Evolutionary conservation across 345 rosid species (phyloP).

Genomic region (Lepidium sativum): DNA sequence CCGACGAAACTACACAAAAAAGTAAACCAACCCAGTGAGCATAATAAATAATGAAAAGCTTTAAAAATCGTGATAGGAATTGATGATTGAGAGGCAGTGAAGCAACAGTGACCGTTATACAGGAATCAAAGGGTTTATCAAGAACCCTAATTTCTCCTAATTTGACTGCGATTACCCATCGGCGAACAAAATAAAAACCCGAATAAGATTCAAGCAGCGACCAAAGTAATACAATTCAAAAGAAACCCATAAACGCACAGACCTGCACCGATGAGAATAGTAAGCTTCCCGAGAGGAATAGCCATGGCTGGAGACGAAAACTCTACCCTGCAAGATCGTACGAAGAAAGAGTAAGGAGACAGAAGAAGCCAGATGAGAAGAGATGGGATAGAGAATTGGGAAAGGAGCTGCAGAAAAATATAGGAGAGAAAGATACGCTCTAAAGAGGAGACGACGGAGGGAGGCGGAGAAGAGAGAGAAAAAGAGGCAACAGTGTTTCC

Average conservation of each 20-base stretch:
- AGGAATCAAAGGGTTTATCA: conserved; percentile 18
- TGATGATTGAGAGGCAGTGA: background rate
- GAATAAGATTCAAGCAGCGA: background rate
- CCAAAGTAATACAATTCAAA: background rate
- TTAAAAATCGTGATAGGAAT: background rate
- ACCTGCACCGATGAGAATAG: conserved; percentile 37
- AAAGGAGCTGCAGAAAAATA: background rate
- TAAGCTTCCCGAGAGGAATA: conserved; percentile 31
- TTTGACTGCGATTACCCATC: background rate
- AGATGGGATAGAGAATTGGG: background rate
- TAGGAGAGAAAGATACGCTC: background rate
- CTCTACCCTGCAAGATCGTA: background rate
- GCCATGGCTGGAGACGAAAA: conserved; percentile 18
- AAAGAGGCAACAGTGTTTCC: conserved; percentile 1
- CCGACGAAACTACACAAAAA: background rate
- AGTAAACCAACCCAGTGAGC: background rate
- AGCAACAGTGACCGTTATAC: background rate
- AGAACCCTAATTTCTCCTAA: conserved; percentile 25
- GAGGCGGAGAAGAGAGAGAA: background rate
- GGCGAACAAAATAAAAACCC: background rate
- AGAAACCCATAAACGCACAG: background rate
- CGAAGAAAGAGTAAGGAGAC: background rate
- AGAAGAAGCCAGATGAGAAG: background rate
- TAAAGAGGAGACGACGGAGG: background rate
- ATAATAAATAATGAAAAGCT: background rate